phyloP scores from a whole-genome alignment of 192 early-diverging fungal genomes.

The Coemansia sp. region DNA sequence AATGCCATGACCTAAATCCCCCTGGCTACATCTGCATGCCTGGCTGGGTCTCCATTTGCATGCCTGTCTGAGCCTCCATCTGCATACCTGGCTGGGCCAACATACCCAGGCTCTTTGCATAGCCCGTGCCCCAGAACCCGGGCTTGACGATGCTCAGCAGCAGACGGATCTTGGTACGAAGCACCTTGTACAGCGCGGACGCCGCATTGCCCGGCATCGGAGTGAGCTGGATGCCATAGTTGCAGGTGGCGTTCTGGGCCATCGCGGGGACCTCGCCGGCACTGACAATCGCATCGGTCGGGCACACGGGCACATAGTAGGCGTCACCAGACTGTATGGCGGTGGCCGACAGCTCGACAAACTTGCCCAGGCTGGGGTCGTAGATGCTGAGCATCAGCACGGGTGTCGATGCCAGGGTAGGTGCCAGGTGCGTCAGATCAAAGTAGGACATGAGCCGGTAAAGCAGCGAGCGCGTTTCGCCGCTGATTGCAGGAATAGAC shows the following conservation, averaged over 20 bases:
- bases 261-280: neutral
- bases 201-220: constrained; percentile 18
- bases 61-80: too few relatives aligned
- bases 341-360: constrained; percentile 5
- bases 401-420: neutral
- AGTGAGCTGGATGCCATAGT: constrained; percentile 18
- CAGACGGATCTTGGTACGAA: constrained; percentile 6
- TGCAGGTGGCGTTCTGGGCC: constrained; percentile 1
- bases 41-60: too few relatives aligned
- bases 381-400: constrained; percentile 6
- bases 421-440: constrained; percentile 9
- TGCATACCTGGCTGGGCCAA: neutral
- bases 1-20: too few relatives aligned
- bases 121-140: neutral
- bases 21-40: too few relatives aligned
- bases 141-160: neutral
- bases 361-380: constrained; percentile 10
- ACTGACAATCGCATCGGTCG: neutral
- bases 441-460: constrained; percentile 17
- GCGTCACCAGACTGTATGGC: constrained; percentile 13
- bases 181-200: neutral
- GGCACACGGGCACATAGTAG: constrained; percentile 22
- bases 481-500: neutral
- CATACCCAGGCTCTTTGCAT: too few relatives aligned
- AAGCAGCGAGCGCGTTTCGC: constrained; percentile 5